Evolutionary conservation across 441 rosid species (phyloP).

Genomic region (Syzygium malaccense): DNA sequence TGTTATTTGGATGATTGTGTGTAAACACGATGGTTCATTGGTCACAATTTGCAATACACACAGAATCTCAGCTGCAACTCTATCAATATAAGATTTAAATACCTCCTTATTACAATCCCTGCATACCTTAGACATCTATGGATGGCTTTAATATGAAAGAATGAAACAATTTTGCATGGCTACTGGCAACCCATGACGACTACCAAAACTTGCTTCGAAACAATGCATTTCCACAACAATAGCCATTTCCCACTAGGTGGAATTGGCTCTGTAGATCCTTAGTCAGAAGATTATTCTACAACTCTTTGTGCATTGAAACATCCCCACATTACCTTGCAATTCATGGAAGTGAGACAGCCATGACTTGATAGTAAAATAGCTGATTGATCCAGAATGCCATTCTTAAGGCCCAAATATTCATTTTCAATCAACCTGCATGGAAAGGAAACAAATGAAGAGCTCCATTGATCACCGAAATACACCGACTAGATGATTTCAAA

Average conservation of each 20-base stretch:
- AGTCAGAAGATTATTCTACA: neutral
- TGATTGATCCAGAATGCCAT: constrained; percentile 95
- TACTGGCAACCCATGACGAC: neutral
- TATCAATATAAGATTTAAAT: neutral
- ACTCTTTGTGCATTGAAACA: neutral
- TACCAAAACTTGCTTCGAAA: neutral
- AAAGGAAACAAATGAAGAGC: neutral
- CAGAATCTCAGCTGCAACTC: neutral
- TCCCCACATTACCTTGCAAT: constrained; percentile 64
- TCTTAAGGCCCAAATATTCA: constrained; percentile 77
- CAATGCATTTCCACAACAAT: neutral
- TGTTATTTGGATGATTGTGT: neutral
- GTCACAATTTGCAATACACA: neutral
- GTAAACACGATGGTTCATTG: neutral
- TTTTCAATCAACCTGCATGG: constrained; percentile 78
- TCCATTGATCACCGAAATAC: neutral
- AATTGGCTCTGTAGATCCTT: neutral
- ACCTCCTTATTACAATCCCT: neutral
- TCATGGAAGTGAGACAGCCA: constrained; percentile 78
- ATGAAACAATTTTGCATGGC: neutral
- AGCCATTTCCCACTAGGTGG: neutral
- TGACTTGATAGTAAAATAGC: constrained; percentile 77
- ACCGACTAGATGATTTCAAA: neutral
- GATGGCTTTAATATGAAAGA: neutral
- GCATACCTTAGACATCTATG: neutral